These are phyloP conservation scores for Samsoniella hepiali DNA, from an alignment of 2,329 filamentous ascomycete species.

Conservation along the genomic window DNA sequence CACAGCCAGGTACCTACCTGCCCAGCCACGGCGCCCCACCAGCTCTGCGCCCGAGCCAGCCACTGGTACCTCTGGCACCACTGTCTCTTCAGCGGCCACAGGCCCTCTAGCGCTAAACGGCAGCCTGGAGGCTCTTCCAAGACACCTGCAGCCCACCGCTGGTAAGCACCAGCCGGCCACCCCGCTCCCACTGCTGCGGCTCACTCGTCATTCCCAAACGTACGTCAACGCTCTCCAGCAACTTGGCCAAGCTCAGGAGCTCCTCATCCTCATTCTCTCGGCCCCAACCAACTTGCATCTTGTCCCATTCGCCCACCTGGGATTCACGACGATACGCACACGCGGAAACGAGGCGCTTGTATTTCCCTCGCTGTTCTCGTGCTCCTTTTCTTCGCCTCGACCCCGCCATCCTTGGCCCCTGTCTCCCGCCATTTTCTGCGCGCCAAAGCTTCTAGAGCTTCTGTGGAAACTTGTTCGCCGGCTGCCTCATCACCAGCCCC, in stretches of 20 bases:
- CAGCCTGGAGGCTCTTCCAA: not conserved
- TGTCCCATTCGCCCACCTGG: not conserved
- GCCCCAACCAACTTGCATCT: not conserved
- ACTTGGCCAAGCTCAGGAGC: constrained; percentile 14
- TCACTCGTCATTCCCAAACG: constrained; percentile 15
- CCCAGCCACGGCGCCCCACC: constrained; percentile 6
- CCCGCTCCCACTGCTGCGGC: constrained; percentile 16
- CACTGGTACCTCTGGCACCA: not conserved
- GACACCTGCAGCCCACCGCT: not conserved
- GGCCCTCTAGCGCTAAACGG: not conserved
- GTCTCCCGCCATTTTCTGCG: constrained; percentile 6
- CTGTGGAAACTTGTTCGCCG: constrained; percentile 11
- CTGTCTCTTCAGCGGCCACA: not conserved
- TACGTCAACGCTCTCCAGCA: constrained; percentile 15
- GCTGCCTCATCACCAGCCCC: constrained; percentile 15
- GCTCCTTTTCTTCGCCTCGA: not conserved
- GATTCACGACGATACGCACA: not conserved
- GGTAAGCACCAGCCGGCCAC: constrained; percentile 15
- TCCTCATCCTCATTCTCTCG: constrained; percentile 12
- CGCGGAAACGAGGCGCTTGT: constrained; percentile 2
- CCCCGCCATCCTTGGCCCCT: constrained; percentile 6
- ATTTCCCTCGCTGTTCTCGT: not conserved
- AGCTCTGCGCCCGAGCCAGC: not conserved
- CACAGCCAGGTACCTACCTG: not conserved
- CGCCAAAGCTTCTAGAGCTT: constrained; percentile 17